Evolutionary conservation across 768 basidiomycete genomes (phyloP), one percentile per base, ranked within the genome.

Genomic region (Pholiota conissans): DNA sequence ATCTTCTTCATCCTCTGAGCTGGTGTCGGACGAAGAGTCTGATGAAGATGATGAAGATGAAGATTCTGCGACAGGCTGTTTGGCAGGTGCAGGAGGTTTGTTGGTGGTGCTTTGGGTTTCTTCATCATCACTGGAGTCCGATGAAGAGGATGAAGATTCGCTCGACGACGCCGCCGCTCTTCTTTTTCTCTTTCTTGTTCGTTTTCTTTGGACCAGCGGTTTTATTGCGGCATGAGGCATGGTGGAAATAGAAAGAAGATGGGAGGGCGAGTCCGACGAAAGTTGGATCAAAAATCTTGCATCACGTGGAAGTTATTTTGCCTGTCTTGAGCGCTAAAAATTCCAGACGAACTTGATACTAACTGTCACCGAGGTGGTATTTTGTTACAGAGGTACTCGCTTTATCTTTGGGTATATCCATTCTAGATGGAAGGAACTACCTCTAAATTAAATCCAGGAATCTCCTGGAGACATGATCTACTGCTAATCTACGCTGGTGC

Each of bases 171-270:
- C 73, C 0, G 66, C 73, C 9, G 79, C 73, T 51, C 81, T 77
- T 75, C 82, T 75, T 61, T 84, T 84, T 16, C 83, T 74, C 65
- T 85, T 84, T 59, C 83, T 75, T 30, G 70, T 76, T 49, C 82
- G 69, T 69, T 80, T 83, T 63, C 79, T 74, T 16, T 77, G 61
- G 16, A 65, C 62, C 50, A 74, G 67, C 8, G 69, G 67, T 58
- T 69, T 69, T 9, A 72, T 72, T 57, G 65, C 68, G 35, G 72
- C 64, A 39, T 69, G 71, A 35, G 65, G 63, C 65, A 68, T 69
- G 42, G 35, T 54, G 26, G 55, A 5, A 20, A 24, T 45, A 16
- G 20, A 16, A 39, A 16, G 14, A 16, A 37, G 42, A 45, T 24
- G 10, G 2, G 20, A 22, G 42, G 24, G 42, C 42, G 42, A n/a